Percentiles rank a stretch among this genome's conserved stretches.
Evolutionary conservation across 2,329 filamentous ascomycete genomes (phyloP).

Genomic region (Alternaria rosae): DNA sequence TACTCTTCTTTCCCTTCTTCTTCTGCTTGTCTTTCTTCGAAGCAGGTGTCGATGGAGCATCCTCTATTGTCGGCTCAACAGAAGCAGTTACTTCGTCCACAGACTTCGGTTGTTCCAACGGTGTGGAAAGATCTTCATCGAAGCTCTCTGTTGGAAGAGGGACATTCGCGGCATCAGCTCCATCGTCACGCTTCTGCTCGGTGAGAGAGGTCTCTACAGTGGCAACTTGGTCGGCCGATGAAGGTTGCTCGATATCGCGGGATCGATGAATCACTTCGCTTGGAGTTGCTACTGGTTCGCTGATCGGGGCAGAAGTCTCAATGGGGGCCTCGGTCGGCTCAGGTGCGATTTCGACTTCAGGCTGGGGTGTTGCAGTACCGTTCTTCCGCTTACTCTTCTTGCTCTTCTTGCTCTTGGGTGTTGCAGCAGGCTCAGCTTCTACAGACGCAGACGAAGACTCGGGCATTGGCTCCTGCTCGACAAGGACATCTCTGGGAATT

Average conservation of each 20-base stretch:
- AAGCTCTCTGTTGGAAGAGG: constrained; percentile 7
- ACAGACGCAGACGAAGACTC: neutral
- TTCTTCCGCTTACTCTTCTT: constrained; percentile 17
- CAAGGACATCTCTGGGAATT: neutral
- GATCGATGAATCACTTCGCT: neutral
- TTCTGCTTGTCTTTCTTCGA: constrained; percentile 31
- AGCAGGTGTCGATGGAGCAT: constrained; percentile 3
- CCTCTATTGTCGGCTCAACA: constrained; percentile 2
- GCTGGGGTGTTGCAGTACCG: constrained; percentile 1
- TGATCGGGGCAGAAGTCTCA: neutral
- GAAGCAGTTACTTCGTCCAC: neutral
- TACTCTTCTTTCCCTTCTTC: constrained; percentile 34
- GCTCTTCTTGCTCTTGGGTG: constrained; percentile 10
- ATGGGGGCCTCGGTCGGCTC: neutral
- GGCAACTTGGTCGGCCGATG: neutral
- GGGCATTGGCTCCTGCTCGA: neutral
- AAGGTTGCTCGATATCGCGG: neutral
- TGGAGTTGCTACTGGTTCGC: neutral
- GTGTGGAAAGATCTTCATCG: constrained; percentile 1
- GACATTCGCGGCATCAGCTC: constrained; percentile 2
- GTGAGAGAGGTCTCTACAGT: neutral
- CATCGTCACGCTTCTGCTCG: neutral
- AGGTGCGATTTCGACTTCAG: constrained; percentile 1
- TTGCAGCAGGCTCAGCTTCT: neutral
- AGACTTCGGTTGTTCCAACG: neutral